Evolutionary conservation across 1,284 basidiomycete genomes (phyloP), one percentile per base, ranked within the genome.

Genomic region (Melampsora abietis-canadensis): DNA sequence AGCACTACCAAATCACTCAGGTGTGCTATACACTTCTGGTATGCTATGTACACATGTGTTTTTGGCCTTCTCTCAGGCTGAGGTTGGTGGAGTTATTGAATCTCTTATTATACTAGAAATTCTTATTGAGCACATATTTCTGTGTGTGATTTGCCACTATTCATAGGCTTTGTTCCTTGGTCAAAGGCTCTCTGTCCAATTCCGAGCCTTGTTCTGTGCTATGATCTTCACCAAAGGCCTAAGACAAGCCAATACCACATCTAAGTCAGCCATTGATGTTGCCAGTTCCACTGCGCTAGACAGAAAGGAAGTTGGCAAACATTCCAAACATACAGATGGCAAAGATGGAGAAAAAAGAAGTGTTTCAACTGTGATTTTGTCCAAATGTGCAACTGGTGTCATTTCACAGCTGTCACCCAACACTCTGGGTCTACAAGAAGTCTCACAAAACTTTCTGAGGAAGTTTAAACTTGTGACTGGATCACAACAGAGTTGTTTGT

Each of bases 141-240:
- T 31, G 19, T 31, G 48, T 37, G 21, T 59, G 3, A 8, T 62
- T 27, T 69, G 59, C 15, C 15, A 21, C n/a, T 10, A 6, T 40
- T 37, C 2, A 63, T 37, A 70, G 68, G 54, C 60, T 4, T n/a
- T 70, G 34, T 63, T 70, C 46, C 60, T 70, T n/a, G 68, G 68
- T 17, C 40, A 61, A 30, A 60, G 68, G 14, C 61, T 70, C n/a
- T 70, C 68, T 30, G 68, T 80, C 51, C 77, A 78, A 57, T 76
- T 80, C 5, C 77, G 81, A 37, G 82, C 85, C 0, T 83, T 86
- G 76, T 82, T 87, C 69, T 82, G 86, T 76, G 81, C 84, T 51
- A 85, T 86, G 75, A 84, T 86, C 34, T 85, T 86, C 76, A 84
- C 84, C 66, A 87, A 87, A 79, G 84, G 85, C 0, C 81, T 87